phyloP scores from a whole-genome alignment of 202 grass and related monocot genomes.

The Carex arenaria region DNA sequence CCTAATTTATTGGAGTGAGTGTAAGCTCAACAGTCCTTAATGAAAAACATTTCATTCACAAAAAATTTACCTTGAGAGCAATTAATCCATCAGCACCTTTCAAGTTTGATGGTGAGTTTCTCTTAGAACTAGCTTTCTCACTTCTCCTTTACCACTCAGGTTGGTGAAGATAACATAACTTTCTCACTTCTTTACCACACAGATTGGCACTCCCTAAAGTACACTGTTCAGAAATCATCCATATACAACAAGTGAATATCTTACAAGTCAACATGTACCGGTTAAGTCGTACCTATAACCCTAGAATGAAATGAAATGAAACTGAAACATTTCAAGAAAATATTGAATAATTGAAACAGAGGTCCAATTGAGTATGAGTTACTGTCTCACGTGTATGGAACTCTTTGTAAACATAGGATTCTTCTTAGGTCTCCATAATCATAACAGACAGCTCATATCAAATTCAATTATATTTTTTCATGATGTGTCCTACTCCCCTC shows the following conservation, averaged over 20 bases:
- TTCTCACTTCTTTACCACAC: no score
- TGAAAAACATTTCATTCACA: not conserved
- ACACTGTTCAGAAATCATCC: not conserved
- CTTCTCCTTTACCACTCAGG: no score
- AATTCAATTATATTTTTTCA: not conserved
- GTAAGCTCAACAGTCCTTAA: not conserved
- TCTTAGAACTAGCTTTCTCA: not conserved
- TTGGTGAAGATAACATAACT: no score
- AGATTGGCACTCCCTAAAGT: not conserved
- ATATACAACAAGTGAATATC: not conserved
- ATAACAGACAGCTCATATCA: not conserved
- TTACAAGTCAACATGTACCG: not conserved
- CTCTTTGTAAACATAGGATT: not conserved
- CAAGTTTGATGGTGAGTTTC: slow-evolving; percentile 45
- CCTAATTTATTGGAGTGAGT: no score
- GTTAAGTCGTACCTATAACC: not conserved
- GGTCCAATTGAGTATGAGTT: not conserved
- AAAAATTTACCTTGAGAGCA: slow-evolving; percentile 55
- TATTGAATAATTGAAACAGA: not conserved
- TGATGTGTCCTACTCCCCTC: not conserved
- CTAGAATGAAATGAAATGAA: not conserved
- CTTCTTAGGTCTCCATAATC: not conserved
- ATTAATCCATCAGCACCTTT: slow-evolving; percentile 69
- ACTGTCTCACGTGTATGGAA: not conserved
- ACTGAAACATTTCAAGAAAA: not conserved